A percentile compares a stretch with the other conserved stretches of the same genome.
These are phyloP conservation scores for Lecanosticta acicola DNA, from an alignment of 2,329 filamentous ascomycete species.

Conservation along the genomic window DNA sequence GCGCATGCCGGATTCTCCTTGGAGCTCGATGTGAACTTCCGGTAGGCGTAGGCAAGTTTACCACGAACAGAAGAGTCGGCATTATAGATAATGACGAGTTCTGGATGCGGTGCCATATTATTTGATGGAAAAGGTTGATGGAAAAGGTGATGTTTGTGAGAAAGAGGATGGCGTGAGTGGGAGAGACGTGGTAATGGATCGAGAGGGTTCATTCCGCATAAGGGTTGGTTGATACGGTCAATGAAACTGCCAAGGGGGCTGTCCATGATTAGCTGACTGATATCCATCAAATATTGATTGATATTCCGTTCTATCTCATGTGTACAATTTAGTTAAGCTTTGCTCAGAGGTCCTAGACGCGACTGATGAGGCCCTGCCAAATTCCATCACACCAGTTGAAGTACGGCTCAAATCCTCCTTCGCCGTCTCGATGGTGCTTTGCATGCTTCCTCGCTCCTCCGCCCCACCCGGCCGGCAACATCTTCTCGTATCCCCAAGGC, in stretches of 20 bases:
- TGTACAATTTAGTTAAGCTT: no score
- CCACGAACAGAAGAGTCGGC: constrained; percentile 21
- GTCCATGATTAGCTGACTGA: no score
- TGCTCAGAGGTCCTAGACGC: no score
- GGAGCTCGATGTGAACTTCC: constrained; percentile 17
- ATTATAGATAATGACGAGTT: constrained; percentile 25
- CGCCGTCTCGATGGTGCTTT: constrained; percentile 19
- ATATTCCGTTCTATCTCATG: neutral
- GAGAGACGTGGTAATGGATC: no score
- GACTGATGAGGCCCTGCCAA: neutral
- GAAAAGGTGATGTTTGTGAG: no score
- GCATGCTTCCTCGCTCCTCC: constrained; percentile 24
- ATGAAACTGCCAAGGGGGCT: no score
- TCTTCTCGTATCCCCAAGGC: constrained; percentile 26
- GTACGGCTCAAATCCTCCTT: constrained; percentile 22
- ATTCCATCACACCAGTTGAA: constrained; percentile 26
- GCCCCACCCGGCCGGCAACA: constrained; percentile 25
- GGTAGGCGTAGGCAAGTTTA: constrained; percentile 24
- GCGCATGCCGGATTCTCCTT: constrained; percentile 20
- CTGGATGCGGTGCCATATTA: neutral
- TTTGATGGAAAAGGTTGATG: no score
- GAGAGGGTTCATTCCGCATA: no score
- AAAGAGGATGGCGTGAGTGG: no score
- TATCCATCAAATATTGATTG: neutral
- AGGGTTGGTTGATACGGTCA: no score